phyloP scores from a whole-genome alignment of 2,329 filamentous ascomycete species.

The Intubia oerlemansii region DNA sequence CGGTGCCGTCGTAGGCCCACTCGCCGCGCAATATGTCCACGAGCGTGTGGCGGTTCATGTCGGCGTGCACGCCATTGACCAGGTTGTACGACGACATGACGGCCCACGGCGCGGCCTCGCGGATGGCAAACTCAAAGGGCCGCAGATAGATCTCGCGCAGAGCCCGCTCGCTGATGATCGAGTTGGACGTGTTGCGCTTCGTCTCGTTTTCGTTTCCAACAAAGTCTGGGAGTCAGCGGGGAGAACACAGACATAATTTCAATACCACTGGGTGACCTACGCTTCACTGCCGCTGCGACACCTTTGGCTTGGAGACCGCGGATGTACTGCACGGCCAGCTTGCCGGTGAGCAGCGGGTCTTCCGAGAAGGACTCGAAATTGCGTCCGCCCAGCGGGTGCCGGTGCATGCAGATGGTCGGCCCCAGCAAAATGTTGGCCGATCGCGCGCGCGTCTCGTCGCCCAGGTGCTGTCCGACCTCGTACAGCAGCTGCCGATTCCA shows the following conservation, averaged over 20 bases:
- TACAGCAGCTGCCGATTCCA: conserved; percentile 55
- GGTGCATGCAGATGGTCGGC: conserved; percentile 63
- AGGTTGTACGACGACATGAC: conserved; percentile 50
- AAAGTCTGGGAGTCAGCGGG: too few relatives aligned
- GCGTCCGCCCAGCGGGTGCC: conserved; percentile 62
- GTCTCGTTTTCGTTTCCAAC: conserved; percentile 57
- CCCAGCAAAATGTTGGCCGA: conserved; percentile 54
- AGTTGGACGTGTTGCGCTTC: conserved; percentile 40
- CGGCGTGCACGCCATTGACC: conserved; percentile 39
- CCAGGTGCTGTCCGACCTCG: too few relatives aligned
- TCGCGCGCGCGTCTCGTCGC: conserved; percentile 51
- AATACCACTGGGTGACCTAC: conserved; percentile 37
- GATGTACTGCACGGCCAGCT: conserved; percentile 50
- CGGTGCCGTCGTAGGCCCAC: conserved; percentile 38
- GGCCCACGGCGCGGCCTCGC: conserved; percentile 47
- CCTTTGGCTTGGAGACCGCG: conserved; percentile 52
- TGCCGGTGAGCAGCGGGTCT: conserved; percentile 57
- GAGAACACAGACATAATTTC: too few relatives aligned
- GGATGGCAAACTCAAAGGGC: conserved; percentile 51
- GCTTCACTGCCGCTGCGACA: conserved; percentile 57
- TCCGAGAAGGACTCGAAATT: conserved; percentile 80
- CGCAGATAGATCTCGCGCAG: too few relatives aligned
- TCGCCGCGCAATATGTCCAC: conserved; percentile 36
- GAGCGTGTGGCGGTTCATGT: conserved; percentile 32
- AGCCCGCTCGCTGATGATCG: conserved; percentile 41